Percentiles rank a stretch among this genome's conserved stretches.
Conservation (phyloP, 2,329 filamentous ascomycete species). For the Aphanoascus verrucosus region DNA sequence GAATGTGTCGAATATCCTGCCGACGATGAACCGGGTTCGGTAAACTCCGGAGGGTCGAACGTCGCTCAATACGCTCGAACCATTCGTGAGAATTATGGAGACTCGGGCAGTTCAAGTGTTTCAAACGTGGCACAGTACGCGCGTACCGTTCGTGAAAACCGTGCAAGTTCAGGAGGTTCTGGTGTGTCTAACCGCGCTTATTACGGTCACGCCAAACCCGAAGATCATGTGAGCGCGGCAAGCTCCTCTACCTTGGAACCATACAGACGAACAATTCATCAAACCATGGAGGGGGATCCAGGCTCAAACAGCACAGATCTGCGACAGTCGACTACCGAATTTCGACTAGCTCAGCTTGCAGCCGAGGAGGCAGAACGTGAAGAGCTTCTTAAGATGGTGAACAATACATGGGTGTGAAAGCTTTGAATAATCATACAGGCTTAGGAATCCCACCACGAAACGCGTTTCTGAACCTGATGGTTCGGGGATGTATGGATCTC, state of each 20-base stretch:
- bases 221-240: too few relatives aligned
- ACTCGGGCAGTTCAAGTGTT: neutral
- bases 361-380: constrained; percentile 9
- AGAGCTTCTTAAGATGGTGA: constrained; percentile 12
- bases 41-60: neutral
- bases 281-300: neutral
- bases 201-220: neutral
- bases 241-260: too few relatives aligned
- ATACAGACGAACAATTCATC: neutral
- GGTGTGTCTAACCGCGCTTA: neutral
- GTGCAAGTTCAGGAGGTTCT: too few relatives aligned
- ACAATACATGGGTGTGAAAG: constrained; percentile 7
- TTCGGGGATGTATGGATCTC: neutral
- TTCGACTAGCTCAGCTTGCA: constrained; percentile 11
- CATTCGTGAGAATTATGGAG: neutral
- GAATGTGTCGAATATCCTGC: constrained; percentile 11
- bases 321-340: constrained; percentile 12
- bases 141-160: neutral
- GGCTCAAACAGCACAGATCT: constrained; percentile 9
- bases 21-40: neutral
- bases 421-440: neutral
- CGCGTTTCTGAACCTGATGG: too few relatives aligned
- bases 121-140: neutral
- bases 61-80: constrained; percentile 4
- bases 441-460: neutral